Conservation (phyloP, 371 early-diverging fungal genomes). For the Quaeritorhiza haematococci region DNA sequence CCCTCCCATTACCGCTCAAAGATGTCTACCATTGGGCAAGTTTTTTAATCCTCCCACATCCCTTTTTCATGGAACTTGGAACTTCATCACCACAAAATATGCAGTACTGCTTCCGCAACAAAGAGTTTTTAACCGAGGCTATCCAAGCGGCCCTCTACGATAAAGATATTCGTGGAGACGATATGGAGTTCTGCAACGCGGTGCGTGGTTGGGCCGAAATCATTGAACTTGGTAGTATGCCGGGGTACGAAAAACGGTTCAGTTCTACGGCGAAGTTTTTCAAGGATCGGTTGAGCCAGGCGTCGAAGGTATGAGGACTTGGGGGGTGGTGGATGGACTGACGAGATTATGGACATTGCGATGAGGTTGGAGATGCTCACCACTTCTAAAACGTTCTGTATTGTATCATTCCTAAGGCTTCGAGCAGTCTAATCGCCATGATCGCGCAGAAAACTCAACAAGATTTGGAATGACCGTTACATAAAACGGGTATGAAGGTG, state of each 20-base stretch:
- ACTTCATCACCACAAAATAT: too few species aligned
- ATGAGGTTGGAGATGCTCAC: neutral
- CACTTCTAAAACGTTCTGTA: neutral
- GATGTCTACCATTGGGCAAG: too few species aligned
- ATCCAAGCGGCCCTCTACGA: conserved; percentile 77
- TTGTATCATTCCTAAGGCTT: conserved; percentile 5
- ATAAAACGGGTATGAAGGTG: too few species aligned
- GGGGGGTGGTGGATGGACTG: too few species aligned
- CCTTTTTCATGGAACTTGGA: too few species aligned
- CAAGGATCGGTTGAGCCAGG: conserved; percentile 66
- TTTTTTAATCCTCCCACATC: too few species aligned
- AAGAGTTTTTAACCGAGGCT: conserved; percentile 71
- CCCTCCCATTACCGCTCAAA: too few species aligned
- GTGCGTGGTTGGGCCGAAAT: conserved; percentile 90
- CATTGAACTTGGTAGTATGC: conserved; percentile 75
- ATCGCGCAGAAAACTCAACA: conserved; percentile 10
- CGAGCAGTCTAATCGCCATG: conserved; percentile 16
- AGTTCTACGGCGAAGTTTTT: conserved; percentile 78
- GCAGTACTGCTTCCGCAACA: conserved; percentile 77
- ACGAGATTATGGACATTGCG: neutral
- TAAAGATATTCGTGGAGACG: conserved; percentile 81
- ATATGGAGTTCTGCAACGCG: conserved; percentile 85
- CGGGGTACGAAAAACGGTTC: conserved; percentile 79
- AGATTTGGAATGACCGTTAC: too few species aligned
- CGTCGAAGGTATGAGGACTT: conserved; percentile 18